A percentile compares a stretch with the other conserved stretches of the same genome.
Evolutionary conservation across 2,329 filamentous ascomycete species (phyloP).

Genomic region (Mycocentrospora acerina): DNA sequence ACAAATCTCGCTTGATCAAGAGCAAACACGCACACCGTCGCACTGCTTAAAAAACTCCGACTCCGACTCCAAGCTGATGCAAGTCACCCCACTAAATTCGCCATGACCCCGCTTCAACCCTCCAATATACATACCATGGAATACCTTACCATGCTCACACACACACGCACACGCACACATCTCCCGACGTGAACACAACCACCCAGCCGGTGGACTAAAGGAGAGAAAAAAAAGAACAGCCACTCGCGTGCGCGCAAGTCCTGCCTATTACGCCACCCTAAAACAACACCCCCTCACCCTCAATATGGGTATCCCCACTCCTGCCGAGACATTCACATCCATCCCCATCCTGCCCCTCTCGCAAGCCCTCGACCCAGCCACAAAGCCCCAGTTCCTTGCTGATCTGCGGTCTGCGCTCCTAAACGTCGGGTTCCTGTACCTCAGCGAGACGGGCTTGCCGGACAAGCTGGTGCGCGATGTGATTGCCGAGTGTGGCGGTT

Average conservation of each 20-base stretch:
- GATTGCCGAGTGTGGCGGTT: conserved; percentile 66
- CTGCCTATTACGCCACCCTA: neutral
- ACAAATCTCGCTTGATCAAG: too few species aligned
- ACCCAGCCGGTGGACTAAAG: too few species aligned
- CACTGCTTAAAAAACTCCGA: too few species aligned
- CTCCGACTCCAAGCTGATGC: neutral
- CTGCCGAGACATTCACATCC: conserved; percentile 66
- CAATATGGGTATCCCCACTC: conserved; percentile 3
- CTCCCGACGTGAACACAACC: neutral
- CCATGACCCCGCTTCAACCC: neutral
- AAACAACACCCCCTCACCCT: neutral
- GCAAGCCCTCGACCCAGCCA: conserved; percentile 63
- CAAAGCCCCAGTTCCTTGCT: conserved; percentile 71
- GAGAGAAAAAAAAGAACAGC: too few species aligned
- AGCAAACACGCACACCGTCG: too few species aligned
- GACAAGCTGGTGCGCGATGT: conserved; percentile 66
- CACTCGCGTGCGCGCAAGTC: neutral
- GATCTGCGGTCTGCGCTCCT: conserved; percentile 74
- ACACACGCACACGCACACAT: neutral
- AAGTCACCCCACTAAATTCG: neutral
- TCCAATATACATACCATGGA: neutral
- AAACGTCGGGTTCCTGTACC: conserved; percentile 85
- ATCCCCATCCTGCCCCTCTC: conserved; percentile 79
- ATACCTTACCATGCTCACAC: neutral
- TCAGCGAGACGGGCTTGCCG: conserved; percentile 67